A percentile compares a stretch with the other conserved stretches of the same genome.
These are phyloP conservation scores for Strigomonas culicis DNA, from an alignment of 208 protist genomes.

Conservation along the genomic window DNA sequence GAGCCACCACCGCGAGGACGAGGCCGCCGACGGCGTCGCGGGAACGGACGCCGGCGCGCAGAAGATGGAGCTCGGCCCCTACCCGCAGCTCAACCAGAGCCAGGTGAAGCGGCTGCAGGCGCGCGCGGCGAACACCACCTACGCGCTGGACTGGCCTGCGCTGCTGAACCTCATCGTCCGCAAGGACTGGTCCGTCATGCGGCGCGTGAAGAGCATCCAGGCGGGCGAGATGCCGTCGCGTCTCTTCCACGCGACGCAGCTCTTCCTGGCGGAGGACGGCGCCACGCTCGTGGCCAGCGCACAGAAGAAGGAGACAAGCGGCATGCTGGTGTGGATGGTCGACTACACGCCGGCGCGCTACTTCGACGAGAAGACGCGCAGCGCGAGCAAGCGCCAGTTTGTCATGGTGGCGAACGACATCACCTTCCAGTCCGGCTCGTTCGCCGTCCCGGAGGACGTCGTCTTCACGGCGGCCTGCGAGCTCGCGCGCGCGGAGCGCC, in stretches of 20 bases:
- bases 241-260: slow-evolving; percentile 37
- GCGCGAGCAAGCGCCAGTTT: slow-evolving; percentile 56
- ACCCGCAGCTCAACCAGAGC: slow-evolving; percentile 52
- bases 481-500: slow-evolving; percentile 69
- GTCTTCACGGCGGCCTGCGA: slow-evolving; percentile 90
- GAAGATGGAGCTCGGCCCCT: slow-evolving; percentile 44
- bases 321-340: slow-evolving; percentile 96
- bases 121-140: slow-evolving; percentile 87
- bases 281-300: slow-evolving; percentile 16
- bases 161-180: slow-evolving; percentile 86
- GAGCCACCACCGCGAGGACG: slow-evolving; percentile 19
- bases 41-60: slow-evolving; percentile 3
- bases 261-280: slow-evolving; percentile 39
- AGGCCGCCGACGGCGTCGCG: neutral
- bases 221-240: slow-evolving; percentile 24
- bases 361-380: slow-evolving; percentile 36
- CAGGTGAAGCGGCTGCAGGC: slow-evolving; percentile 86
- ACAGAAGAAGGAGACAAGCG: slow-evolving; percentile 33
- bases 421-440: slow-evolving; percentile 95
- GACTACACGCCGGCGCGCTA: slow-evolving; percentile 91
- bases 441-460: slow-evolving; percentile 94
- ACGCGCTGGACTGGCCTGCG: slow-evolving; percentile 94
- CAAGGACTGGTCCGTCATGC: slow-evolving; percentile 71
- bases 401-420: slow-evolving; percentile 99
- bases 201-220: slow-evolving; percentile 26